These are phyloP conservation scores for Alopecurus myosuroides DNA, from an alignment of 176 grass and related monocot genomes.

Conservation along the genomic window DNA sequence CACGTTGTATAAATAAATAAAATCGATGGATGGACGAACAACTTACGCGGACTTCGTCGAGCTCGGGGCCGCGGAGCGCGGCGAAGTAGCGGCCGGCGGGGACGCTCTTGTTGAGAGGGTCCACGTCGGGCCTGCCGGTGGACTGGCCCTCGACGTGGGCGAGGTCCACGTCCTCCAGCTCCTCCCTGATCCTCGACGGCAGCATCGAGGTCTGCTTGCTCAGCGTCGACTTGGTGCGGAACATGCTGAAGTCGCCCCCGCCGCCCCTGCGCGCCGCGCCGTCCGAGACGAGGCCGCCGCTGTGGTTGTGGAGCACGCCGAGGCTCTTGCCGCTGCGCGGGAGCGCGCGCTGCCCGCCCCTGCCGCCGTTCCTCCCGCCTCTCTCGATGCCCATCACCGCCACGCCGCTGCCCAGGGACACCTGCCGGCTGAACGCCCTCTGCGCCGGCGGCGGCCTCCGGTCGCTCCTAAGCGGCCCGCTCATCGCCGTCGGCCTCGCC, in stretches of 20 bases:
- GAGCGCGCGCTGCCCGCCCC: conserved; percentile 33
- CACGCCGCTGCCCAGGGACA: conserved; percentile 78
- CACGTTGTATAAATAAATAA: background rate
- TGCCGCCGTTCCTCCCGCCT: conserved; percentile 20
- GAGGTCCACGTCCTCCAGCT: conserved; percentile 45
- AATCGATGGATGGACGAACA: background rate
- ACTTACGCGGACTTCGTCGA: conserved; percentile 92
- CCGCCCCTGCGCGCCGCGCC: conserved; percentile 40
- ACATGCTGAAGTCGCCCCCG: conserved; percentile 84
- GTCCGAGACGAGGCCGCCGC: conserved; percentile 12
- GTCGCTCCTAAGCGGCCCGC: conserved; percentile 46
- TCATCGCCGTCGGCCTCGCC: conserved; percentile 35
- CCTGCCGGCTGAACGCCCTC: conserved; percentile 61
- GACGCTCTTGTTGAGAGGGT: conserved; percentile 79
- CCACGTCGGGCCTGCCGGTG: conserved; percentile 27
- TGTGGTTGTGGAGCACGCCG: conserved; percentile 43
- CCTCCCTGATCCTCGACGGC: conserved; percentile 49
- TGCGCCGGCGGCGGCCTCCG: conserved; percentile 35
- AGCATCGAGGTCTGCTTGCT: conserved; percentile 76
- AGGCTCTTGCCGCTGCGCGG: conserved; percentile 83
- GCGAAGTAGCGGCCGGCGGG: conserved; percentile 93
- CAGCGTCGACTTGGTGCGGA: conserved; percentile 92
- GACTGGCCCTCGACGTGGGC: conserved; percentile 42
- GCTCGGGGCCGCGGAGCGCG: conserved; percentile 89
- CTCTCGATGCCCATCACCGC: conserved; percentile 68